phyloP scores from a whole-genome alignment of 192 early-diverging fungal genomes.

The Obelidium mucronatum region DNA sequence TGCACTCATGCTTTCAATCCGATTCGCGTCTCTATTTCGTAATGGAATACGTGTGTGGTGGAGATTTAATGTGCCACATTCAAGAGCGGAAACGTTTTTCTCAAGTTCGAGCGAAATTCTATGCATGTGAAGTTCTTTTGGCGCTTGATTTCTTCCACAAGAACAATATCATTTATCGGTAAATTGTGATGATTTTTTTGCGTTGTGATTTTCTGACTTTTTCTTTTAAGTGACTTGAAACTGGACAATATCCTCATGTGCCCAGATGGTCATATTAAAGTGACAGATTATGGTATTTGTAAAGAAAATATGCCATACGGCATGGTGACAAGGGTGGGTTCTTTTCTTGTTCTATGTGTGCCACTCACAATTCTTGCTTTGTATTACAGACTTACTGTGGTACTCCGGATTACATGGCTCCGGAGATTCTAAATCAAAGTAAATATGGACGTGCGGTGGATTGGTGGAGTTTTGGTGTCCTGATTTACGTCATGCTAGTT shows the following conservation, averaged over 20 bases:
- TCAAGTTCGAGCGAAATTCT: constrained; percentile 93
- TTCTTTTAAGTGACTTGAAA: constrained; percentile 82
- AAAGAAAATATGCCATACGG: constrained; percentile 78
- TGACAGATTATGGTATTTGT: constrained; percentile 98
- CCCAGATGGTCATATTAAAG: constrained; percentile 94
- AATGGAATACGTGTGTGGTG: constrained; percentile 97
- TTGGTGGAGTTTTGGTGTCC: constrained; percentile 98
- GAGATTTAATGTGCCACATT: constrained; percentile 98
- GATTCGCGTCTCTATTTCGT: constrained; percentile 94
- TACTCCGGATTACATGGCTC: constrained; percentile 99
- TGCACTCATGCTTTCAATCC: constrained; percentile 97
- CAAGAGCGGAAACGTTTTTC: constrained; percentile 86
- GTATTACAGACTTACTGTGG: constrained; percentile 55
- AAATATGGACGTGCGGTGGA: constrained; percentile 94
- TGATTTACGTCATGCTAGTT: constrained; percentile 90
- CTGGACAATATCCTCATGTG: constrained; percentile 93
- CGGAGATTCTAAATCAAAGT: constrained; percentile 87
- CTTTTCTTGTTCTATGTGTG: not conserved
- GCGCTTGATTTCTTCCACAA: constrained; percentile 96
- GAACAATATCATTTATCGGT: constrained; percentile 90
- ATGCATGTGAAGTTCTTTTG: constrained; percentile 93
- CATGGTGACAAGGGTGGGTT: constrained; percentile 45
- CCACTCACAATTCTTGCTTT: not conserved
- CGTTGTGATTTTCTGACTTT: not conserved
- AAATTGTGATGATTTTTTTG: not conserved